Evolutionary conservation across 202 grass and related monocot genomes (phyloP).

Genomic region (Bolboschoenoplectus hybrid): DNA sequence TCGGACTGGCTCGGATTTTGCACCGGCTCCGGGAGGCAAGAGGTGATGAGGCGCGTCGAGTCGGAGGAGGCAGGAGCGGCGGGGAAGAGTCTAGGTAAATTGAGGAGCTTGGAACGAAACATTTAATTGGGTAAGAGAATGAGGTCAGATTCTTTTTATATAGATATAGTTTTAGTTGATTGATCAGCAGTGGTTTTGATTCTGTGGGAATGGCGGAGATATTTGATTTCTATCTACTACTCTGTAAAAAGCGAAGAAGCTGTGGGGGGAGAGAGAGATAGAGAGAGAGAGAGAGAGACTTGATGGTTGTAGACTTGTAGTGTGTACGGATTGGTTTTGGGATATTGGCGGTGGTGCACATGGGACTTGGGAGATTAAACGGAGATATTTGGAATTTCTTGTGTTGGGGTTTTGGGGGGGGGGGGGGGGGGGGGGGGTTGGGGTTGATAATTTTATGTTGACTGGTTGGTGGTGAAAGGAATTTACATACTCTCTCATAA

Average conservation of each 20-base stretch:
- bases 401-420: too few species aligned
- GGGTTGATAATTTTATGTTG: slow-evolving; percentile 6
- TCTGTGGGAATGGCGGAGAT: background rate
- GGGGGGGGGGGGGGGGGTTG: background rate
- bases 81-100: background rate
- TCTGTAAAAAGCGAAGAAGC: background rate
- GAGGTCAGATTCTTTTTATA: background rate
- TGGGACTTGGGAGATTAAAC: background rate
- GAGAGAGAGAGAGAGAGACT: too few species aligned
- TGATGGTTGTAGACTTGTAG: background rate
- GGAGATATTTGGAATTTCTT: slow-evolving; percentile 15
- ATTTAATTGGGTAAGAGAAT: background rate
- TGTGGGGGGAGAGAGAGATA: background rate
- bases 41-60: slow-evolving; percentile 27
- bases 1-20: slow-evolving; percentile 17
- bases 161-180: background rate
- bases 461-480: background rate
- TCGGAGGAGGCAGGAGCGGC: slow-evolving; percentile 25
- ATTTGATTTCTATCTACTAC: background rate
- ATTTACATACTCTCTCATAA: too few species aligned
- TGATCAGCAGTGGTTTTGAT: background rate
- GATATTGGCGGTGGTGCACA: slow-evolving; percentile 5
- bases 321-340: background rate
- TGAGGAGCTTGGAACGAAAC: slow-evolving; percentile 30
- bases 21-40: slow-evolving; percentile 11